Evolutionary conservation across 2,329 filamentous ascomycete genomes (phyloP).

Genomic region (Cercospora beticola): DNA sequence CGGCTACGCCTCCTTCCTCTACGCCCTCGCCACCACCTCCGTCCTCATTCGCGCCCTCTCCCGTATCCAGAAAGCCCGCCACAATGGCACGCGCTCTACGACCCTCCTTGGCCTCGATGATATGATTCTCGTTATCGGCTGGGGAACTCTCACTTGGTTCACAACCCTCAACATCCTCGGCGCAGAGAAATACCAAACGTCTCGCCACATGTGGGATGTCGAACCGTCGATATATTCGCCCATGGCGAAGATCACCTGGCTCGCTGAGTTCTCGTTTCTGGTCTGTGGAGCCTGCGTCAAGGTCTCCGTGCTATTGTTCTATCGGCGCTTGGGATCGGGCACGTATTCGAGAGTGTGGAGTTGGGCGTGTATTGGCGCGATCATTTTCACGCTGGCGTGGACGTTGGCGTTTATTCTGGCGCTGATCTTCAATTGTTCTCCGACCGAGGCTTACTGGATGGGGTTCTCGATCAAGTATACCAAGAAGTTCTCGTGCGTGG

Average conservation of each 20-base stretch:
- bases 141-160: constrained; percentile 30
- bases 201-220: constrained; percentile 42
- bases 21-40: constrained; percentile 30
- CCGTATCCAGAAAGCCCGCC: constrained; percentile 1
- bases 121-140: constrained; percentile 22
- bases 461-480: constrained; percentile 39
- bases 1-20: constrained; percentile 32
- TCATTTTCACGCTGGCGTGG: constrained; percentile 43
- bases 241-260: constrained; percentile 35
- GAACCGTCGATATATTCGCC: constrained; percentile 21
- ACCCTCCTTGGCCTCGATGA: constrained; percentile 5
- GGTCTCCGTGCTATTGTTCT: constrained; percentile 43
- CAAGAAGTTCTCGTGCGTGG: constrained; percentile 36
- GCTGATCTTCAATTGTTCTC: constrained; percentile 42
- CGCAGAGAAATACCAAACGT: constrained; percentile 32
- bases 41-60: constrained; percentile 32
- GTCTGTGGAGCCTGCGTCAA: constrained; percentile 38
- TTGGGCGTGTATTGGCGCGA: constrained; percentile 31
- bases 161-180: constrained; percentile 27
- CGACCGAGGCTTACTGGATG: constrained; percentile 44
- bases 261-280: constrained; percentile 38
- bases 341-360: constrained; percentile 39
- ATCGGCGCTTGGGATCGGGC: constrained; percentile 42
- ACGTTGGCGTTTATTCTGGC: constrained; percentile 38
- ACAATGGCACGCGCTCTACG: not conserved